Base-by-base conservation (phyloP, 2,329 filamentous ascomycete species). In the Periconia macrospinosa region DNA sequence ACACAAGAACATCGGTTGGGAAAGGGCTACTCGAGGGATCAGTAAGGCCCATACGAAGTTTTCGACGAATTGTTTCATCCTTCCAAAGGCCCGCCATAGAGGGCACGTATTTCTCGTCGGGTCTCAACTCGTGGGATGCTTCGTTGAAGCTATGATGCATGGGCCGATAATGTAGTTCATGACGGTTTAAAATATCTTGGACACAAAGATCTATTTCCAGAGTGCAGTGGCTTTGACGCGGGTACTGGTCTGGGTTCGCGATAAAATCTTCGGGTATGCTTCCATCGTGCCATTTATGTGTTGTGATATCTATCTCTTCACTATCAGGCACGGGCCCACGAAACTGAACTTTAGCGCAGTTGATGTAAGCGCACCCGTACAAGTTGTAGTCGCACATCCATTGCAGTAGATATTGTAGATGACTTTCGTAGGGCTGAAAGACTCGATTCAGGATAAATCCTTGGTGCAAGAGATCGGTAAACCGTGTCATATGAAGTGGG, bases 341-440 rank as follows among this genome's bases (percentile, higher is more conserved):
- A 68, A 96, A 97, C 27, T 77, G 81, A 1, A 87, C 84, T 58
- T 85, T 89, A 10, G 79, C 79, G 47, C 86, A 88, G 54, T 93
- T 84, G 59, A 97, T 86, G 65, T 93, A 95, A 52, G 86, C 88
- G 69, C 94, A 99, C 7, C 95, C 95, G 71, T 96, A 97, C 61
- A 99, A 79, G 69, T 97, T 99, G 79, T 95, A 99, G 72, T 99
- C 95, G 59, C 88, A 89, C 94, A 99, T 97, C 84, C 95, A 99
- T 75, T 99, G 95, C 10, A 94, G 81, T 9, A 97, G 77, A 70
- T 92, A 97, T 68, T 96, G 91, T 57, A 97, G 74, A 71, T 99
- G 95, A 17, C 90, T 92, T 75, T 99, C 94, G 68, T 94, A 96
- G 0, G 94, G 93, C 68, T 97, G 93, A 42, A 99, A 88, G 20